phyloP scores from a whole-genome alignment of 139 green algal species.

The Chlorella sorokiniana region DNA sequence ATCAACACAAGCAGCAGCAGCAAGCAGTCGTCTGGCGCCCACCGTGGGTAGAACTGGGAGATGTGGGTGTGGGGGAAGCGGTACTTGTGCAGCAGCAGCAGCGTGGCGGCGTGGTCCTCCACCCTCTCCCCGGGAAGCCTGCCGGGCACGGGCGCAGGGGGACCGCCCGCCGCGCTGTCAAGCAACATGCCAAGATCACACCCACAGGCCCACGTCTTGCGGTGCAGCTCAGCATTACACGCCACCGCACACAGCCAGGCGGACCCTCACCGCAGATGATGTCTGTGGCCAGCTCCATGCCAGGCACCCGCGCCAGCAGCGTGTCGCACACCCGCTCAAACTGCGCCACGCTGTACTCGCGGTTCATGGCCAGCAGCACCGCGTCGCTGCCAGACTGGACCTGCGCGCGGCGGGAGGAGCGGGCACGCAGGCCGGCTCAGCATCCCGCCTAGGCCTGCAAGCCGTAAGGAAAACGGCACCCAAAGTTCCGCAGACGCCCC shows the following conservation, averaged over 20 bases:
- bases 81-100: constrained; percentile 84
- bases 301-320: constrained; percentile 67
- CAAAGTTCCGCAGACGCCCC: no score
- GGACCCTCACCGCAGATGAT: constrained; percentile 75
- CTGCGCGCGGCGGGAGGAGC: constrained; percentile 1
- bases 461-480: no score
- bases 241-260: neutral
- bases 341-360: constrained; percentile 88
- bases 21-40: neutral
- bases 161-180: neutral
- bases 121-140: constrained; percentile 77
- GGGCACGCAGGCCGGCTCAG: neutral
- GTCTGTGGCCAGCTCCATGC: constrained; percentile 90
- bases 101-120: constrained; percentile 77
- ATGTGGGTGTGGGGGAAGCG: constrained; percentile 87
- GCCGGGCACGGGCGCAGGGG: neutral
- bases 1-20: neutral
- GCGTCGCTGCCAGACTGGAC: constrained; percentile 78
- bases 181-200: no score
- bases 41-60: constrained; percentile 89
- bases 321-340: constrained; percentile 79
- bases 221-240: no score
- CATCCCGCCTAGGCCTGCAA: neutral
- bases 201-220: no score
- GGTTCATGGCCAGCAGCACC: constrained; percentile 88